Evolutionary conservation across 2,329 filamentous ascomycete genomes (phyloP), one percentile per base, ranked within the genome.

Genomic region (Sphaceloma murrayae): DNA sequence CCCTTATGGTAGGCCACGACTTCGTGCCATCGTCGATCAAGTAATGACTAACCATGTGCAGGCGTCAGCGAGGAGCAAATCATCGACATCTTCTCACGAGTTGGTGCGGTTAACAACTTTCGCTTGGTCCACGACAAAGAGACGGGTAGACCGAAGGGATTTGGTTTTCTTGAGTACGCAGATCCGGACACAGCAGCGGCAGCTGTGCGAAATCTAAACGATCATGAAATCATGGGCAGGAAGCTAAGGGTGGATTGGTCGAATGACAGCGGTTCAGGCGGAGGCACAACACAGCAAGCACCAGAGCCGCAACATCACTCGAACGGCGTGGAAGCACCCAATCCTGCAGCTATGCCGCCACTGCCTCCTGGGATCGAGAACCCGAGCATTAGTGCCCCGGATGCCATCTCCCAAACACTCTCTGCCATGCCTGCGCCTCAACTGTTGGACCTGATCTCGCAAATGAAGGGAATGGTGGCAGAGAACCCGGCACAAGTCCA

Each of bases 21-120:
- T 2, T 27, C 16, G 16, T 19, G 26, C 11, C 22, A 43, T 29
- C 3, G 24, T 8, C 4, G 24, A 14, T 21, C 3, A 17, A 27
- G 17, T 34, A 29, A 46, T 32, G 39, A 34, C 39, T 47, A 14
- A 49, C 24, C 38, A 7, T 32, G 31, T 22, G 4, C 57, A 94
- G 88, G 89, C 51, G 79, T 95, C 52, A 94, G 87, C 21, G 91
- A 98, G 67, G 88, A 96, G 62, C 85, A 94, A 62, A 94, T 98
- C 56, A 82, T 82, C 59, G 85, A 95, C 55, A 94, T 94, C 49
- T 93, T 96, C 63, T 85, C 80, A 60, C 82, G 83, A 52, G 87
- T 85, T 43, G 91, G 91, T 47, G 85, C 88, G 52, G 89, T 96
- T 1, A 73, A 93, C 48, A 89, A 84, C 61, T 96, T 96, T 62